Evolutionary conservation across 2,329 filamentous ascomycete genomes (phyloP).

Genomic region (Penicillium sp.): DNA sequence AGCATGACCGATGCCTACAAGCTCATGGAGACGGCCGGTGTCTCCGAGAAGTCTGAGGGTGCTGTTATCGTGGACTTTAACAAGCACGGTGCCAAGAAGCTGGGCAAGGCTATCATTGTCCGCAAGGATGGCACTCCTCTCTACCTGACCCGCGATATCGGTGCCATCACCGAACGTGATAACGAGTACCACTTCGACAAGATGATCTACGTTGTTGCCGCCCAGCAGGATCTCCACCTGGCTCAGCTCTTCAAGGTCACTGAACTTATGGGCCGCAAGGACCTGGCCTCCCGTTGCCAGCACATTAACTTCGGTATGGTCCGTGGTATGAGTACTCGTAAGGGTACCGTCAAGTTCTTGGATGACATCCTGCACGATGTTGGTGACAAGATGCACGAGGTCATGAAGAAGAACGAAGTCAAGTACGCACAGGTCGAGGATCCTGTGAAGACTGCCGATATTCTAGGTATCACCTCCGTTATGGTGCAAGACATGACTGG

Average conservation of each 20-base stretch:
- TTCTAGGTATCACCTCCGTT: conserved; percentile 86
- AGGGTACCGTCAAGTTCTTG: conserved; percentile 72
- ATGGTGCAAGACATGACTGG: conserved; percentile 99
- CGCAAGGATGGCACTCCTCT: conserved; percentile 67
- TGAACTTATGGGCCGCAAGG: conserved; percentile 61
- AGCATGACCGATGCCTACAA: conserved; percentile 63
- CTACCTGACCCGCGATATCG: conserved; percentile 70
- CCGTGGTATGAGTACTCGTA: conserved; percentile 64
- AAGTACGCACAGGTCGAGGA: conserved; percentile 91
- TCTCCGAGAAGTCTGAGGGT: conserved; percentile 65
- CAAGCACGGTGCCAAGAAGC: conserved; percentile 66
- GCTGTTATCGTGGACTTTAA: conserved; percentile 68
- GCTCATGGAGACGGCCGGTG: conserved; percentile 58
- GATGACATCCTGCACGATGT: conserved; percentile 75
- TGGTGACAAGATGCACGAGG: conserved; percentile 94
- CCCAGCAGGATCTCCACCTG: conserved; percentile 64
- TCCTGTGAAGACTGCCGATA: conserved; percentile 79
- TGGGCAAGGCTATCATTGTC: conserved; percentile 66
- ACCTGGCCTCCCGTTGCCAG: conserved; percentile 59
- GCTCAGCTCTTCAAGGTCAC: conserved; percentile 66
- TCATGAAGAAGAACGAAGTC: conserved; percentile 84
- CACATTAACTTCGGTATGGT: conserved; percentile 69
- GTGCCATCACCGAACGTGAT: conserved; percentile 62
- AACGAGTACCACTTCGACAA: conserved; percentile 64
- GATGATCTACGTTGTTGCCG: conserved; percentile 67